Evolutionary conservation across 306 rosid genomes (phyloP).

Genomic region (Vigna hirtella): DNA sequence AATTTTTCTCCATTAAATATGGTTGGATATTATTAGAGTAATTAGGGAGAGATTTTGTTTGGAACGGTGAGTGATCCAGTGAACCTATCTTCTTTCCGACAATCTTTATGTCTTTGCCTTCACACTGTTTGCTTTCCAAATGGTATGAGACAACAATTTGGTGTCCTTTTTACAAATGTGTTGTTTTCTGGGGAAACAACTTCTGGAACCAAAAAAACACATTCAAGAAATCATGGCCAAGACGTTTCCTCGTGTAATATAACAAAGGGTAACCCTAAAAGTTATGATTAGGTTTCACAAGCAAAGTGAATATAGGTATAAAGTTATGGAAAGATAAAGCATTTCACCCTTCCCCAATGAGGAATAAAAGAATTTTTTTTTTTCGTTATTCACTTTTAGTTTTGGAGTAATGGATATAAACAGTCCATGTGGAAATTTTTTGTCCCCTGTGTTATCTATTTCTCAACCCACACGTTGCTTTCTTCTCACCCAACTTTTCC

Average conservation of each 20-base stretch:
- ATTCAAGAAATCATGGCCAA: neutral
- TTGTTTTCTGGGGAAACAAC: neutral
- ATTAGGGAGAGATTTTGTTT: too few relatives aligned
- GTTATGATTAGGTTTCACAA: neutral
- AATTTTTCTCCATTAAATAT: too few relatives aligned
- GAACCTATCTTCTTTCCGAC: neutral
- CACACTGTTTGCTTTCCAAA: neutral
- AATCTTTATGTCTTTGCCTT: neutral
- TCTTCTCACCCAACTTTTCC: too few relatives aligned
- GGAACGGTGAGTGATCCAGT: too few relatives aligned
- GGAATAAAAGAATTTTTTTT: neutral
- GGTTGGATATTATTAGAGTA: too few relatives aligned
- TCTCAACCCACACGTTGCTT: conserved; percentile 56
- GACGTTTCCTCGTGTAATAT: neutral
- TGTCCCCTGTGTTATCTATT: conserved; percentile 44
- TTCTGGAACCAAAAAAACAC: neutral
- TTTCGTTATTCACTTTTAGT: neutral
- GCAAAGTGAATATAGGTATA: neutral
- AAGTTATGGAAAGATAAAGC: neutral
- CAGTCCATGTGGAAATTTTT: conserved; percentile 59
- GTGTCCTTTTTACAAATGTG: conserved; percentile 12
- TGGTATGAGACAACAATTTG: conserved; percentile 20
- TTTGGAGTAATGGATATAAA: conserved; percentile 44
- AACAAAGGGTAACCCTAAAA: neutral
- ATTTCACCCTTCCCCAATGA: neutral